Evolutionary conservation across 1,139 yeast genomes (phyloP).

Genomic region (Komagataea norvegica): DNA sequence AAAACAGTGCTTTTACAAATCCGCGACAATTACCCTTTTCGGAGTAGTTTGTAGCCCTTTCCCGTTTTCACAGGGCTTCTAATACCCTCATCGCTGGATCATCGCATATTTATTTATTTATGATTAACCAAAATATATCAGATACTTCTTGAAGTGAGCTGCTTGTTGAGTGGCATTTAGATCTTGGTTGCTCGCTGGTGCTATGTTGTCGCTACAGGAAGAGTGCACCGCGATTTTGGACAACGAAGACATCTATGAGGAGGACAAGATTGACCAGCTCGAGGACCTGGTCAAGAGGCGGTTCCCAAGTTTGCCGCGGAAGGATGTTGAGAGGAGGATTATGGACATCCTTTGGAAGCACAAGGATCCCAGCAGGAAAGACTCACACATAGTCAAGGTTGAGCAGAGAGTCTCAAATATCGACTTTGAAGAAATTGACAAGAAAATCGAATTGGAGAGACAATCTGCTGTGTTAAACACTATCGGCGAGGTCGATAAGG

Average conservation of each 20-base stretch:
- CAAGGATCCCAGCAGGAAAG: slow-evolving; percentile 26
- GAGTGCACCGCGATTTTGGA: slow-evolving; percentile 30
- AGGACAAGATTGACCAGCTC: slow-evolving; percentile 34
- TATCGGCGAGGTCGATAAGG: slow-evolving; percentile 5
- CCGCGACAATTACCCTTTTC: slow-evolving; percentile 7
- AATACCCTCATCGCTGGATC: no score
- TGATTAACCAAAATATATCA: no score
- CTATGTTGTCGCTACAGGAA: slow-evolving; percentile 22
- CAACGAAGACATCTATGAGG: slow-evolving; percentile 30
- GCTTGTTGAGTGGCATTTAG: no score
- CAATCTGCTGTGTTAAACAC: slow-evolving; percentile 9
- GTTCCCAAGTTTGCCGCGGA: slow-evolving; percentile 17
- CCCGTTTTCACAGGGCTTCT: no score
- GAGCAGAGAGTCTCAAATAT: slow-evolving; percentile 19
- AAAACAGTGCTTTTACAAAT: not conserved
- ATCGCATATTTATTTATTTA: no score
- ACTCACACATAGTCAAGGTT: slow-evolving; percentile 17
- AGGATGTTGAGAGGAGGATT: slow-evolving; percentile 29
- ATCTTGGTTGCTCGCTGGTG: not conserved
- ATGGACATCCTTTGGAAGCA: slow-evolving; percentile 39
- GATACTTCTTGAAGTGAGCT: no score
- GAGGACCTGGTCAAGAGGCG: slow-evolving; percentile 30
- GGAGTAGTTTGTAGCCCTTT: not conserved
- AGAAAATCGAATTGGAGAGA: slow-evolving; percentile 22
- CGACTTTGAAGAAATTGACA: slow-evolving; percentile 25